Evolutionary conservation across 148 eudicot genomes (phyloP), one percentile per base, ranked within the genome.

Genomic region (Vaccinium myrtillus): DNA sequence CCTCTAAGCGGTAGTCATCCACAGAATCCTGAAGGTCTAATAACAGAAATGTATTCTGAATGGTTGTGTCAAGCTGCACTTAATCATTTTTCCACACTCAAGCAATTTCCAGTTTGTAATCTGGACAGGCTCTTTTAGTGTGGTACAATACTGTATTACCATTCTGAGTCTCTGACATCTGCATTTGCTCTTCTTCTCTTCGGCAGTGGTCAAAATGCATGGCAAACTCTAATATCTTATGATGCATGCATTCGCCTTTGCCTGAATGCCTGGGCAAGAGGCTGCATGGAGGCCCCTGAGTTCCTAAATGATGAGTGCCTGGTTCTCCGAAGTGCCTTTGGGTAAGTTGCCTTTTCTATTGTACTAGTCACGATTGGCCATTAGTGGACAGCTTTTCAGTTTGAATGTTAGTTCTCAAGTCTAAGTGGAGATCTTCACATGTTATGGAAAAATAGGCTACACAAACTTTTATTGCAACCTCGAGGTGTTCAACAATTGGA

Each of bases 211-310:
- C 95, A 94, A 85, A 91, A 91, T 91, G 95, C 94, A 13, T 95
- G 93, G 93, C 94, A 95, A 91, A 88, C 88, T 59, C 86, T 95
- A 78, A 84, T 95, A 69, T 93, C 98, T 83, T 95, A 95, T 91
- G 98, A 95, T 88, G 97, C 95, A 71, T 93, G 98, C 84, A 88
- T 94, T 74, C 97, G 97, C 71, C 83, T 95, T 61, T 95, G 98
- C 89, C 85, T 95, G 70, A 86, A 91, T 89, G 93, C 95, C 82
- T 93, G 95, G 97, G 90, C 97, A 69, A 91, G 91, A 90, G 94
- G 93, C 67, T 93, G 93, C 83, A 77, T 91, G 16, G 95, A 95
- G 89, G 98, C 97, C 77, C 95, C 98, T 32, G 95, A 91, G 80
- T 95, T 95, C 84, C 88, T 95, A 69, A 90, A 87, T 51, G 94